These are phyloP conservation scores for Flaveria linearis DNA, from an alignment of 129 eudicot genomes.

Conservation along the genomic window DNA sequence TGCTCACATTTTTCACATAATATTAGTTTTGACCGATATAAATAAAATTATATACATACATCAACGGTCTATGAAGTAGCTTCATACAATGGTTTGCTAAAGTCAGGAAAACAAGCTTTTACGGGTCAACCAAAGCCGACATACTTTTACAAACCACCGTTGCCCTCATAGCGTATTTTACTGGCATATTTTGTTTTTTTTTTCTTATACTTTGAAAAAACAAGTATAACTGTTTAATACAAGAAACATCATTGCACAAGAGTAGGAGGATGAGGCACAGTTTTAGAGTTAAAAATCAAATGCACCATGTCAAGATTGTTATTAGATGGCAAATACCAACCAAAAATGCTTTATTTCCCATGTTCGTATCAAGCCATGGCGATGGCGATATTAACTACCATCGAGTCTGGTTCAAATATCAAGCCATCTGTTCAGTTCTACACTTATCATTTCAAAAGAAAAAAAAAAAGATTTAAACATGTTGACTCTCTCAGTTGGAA, in stretches of 20 bases:
- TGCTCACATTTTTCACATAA: too few relatives aligned
- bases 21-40: too few relatives aligned
- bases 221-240: neutral
- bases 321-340: conserved; percentile 4
- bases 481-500: conserved; percentile 20
- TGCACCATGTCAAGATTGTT: conserved; percentile 28
- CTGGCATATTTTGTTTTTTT: neutral
- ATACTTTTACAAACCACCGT: too few relatives aligned
- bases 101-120: neutral
- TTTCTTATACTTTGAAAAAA: neutral
- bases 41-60: too few relatives aligned
- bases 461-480: conserved; percentile 4
- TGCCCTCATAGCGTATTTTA: neutral
- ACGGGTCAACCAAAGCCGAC: neutral
- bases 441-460: conserved; percentile 17
- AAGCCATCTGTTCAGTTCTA: conserved; percentile 21
- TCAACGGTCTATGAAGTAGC: neutral
- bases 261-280: too few relatives aligned
- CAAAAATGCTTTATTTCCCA: conserved; percentile 26
- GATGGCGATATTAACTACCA: conserved; percentile 24
- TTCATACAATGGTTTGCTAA: too few relatives aligned
- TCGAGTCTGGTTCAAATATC: conserved; percentile 23
- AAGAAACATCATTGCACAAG: too few relatives aligned
- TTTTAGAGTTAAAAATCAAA: neutral
- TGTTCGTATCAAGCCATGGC: conserved; percentile 22